Evolutionary conservation across 2,329 filamentous ascomycete genomes (phyloP), one percentile per base, ranked within the genome.

Genomic region (Ascochyta koolunga): DNA sequence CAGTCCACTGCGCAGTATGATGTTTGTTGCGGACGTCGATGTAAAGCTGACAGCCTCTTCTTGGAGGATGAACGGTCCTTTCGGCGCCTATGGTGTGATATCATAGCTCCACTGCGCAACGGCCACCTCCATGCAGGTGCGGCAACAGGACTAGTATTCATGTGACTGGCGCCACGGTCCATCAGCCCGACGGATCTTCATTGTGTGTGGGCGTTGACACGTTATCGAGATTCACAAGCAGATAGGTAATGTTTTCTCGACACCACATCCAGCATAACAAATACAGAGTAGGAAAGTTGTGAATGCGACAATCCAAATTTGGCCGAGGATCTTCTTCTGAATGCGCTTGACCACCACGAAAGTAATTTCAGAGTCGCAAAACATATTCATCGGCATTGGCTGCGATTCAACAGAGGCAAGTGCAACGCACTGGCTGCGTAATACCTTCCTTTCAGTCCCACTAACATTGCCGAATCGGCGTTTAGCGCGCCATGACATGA

Each of bases 121-220:
- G 33, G 31, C 33, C 16, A 29, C 32, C 6, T 27, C 22, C 29
- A 29, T 43, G 32, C n/a, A 44, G 18, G 19, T 38, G 39, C 44
- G 50, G 44, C 50, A 39, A 24, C 31, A 43, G 22, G 44, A 24
- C 35, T 54, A 44, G 51, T 54, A 54, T 48, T 43, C 15, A 33
- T 15, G 21, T 37, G 29, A 42, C 31, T 46, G 42, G 42, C 31
- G 39, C 40, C 36, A 44, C 40, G 27, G 39, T 37, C 21, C 18
- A 31, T 39, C 44, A 21, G 31, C 35, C 39, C 39, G 35, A 29
- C 27, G 13, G 25, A 33, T 29, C n/a, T 44, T 40, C 50, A 54
- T 29, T 49, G 29, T 33, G 19, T 24, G 35, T 22, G 35, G 51
- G 33, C 19, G 24, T 50, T 44, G 39, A 50, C 39, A 33, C 40